These are phyloP conservation scores for Colletotrichum australisinense DNA, from an alignment of 2,329 filamentous ascomycete species.

Conservation along the genomic window DNA sequence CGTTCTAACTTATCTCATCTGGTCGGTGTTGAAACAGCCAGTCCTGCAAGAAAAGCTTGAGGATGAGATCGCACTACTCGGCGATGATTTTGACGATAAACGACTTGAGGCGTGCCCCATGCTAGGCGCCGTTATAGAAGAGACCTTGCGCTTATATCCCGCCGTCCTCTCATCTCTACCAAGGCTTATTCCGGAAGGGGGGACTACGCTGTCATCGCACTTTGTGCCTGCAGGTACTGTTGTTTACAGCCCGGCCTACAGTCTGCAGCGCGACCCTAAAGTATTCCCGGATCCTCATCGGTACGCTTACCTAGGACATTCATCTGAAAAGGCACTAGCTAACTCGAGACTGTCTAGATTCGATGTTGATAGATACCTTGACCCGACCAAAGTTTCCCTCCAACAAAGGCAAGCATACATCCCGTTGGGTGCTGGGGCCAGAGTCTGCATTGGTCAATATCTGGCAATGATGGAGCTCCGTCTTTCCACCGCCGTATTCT, in stretches of 20 bases:
- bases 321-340: neutral
- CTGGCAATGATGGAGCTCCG: slow-evolving; percentile 68
- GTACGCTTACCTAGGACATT: neutral
- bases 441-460: slow-evolving; percentile 65
- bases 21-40: slow-evolving; percentile 47
- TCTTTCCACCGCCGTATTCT: slow-evolving; percentile 62
- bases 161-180: slow-evolving; percentile 53
- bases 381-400: slow-evolving; percentile 28
- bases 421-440: slow-evolving; percentile 62
- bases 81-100: slow-evolving; percentile 42
- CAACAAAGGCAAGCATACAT: slow-evolving; percentile 60
- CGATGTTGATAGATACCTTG: neutral
- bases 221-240: slow-evolving; percentile 52
- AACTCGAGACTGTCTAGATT: slow-evolving; percentile 27
- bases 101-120: slow-evolving; percentile 50
- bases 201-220: slow-evolving; percentile 50
- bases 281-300: slow-evolving; percentile 54
- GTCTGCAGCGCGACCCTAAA: slow-evolving; percentile 54
- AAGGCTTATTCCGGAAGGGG: slow-evolving; percentile 51
- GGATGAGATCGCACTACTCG: slow-evolving; percentile 43
- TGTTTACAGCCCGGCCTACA: slow-evolving; percentile 57
- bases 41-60: slow-evolving; percentile 46
- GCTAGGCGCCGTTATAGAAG: slow-evolving; percentile 56
- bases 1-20: slow-evolving; percentile 60
- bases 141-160: slow-evolving; percentile 56